Base-by-base conservation (phyloP, 192 early-diverging fungal species). In the Gaertneriomyces semiglobifer region DNA sequence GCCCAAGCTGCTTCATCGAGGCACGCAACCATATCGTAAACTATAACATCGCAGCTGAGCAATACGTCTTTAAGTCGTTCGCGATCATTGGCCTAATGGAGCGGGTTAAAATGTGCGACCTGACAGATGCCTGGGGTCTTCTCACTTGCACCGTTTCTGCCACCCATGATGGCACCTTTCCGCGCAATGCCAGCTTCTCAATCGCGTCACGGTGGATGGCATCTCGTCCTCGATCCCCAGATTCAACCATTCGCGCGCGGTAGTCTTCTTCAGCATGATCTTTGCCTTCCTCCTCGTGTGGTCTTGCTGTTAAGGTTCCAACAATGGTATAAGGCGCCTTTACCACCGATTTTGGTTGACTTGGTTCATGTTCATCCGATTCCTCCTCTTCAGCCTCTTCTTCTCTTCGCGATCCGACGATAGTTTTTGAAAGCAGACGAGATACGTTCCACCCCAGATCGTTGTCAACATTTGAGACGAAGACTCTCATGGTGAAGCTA, bases 1-100 rank as follows among this genome's bases (percentile, higher is more conserved):
- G 81, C 81, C 75, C 78, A 86, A 3, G 72, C 58, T 1, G 80
- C 81, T 58, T 86, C 85, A n/a, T 86, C 85, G 19, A 81, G 65
- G 48, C 59, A 76, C 51, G 69, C 55, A n/a, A 79, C 56, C 3
- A 84, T 45, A 62, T 86, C 85, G 69, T 80, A 83, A 25, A 86
- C 74, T 38, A 86, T 85, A 6, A 86, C 69, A 61, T 86, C 81
- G 44, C 69, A 59, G 6, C 19, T 63, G n/a, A 85, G 60, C 9
- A 86, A 47, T 6, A 69, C 25, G 42, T 76, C 38, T 46, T 74
- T 63, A 4, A 83, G 58, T 42, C 41, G 69, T 44, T 77, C 78
- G 25, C 68, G 65, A 66, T 86, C 74, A 40, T 70, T 59, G 7
- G 44, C 69, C 77, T 82, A 19, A n/a, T 50, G 48, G 1, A 18